Evolutionary conservation across 139 green algal species (phyloP).

Genomic region (Picochlorum sp.): DNA sequence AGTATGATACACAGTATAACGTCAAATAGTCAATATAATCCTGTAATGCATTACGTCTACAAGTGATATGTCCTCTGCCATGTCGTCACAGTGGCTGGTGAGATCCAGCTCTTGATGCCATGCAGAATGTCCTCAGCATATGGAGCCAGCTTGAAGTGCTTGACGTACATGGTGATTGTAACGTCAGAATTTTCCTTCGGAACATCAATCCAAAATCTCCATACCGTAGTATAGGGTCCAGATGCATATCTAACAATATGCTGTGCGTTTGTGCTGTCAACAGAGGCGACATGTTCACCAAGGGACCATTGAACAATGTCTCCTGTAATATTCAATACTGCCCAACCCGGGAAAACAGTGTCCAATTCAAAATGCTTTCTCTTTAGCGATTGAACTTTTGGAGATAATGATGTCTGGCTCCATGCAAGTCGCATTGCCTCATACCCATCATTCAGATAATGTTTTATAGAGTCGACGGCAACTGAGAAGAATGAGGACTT

Average conservation of each 20-base stretch:
- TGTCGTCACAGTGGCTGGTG: conserved; percentile 1
- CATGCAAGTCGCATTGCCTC: neutral
- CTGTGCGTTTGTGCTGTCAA: neutral
- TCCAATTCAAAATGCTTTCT: conserved; percentile 13
- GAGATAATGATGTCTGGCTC: conserved; percentile 3
- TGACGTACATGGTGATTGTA: conserved; percentile 1
- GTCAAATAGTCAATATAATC: neutral
- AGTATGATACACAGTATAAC: conserved; percentile 37
- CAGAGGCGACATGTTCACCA: conserved; percentile 9
- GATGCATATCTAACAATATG: conserved; percentile 37
- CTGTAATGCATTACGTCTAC: neutral
- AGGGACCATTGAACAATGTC: conserved; percentile 29
- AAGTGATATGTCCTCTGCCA: conserved; percentile 9
- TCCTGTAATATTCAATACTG: conserved; percentile 39
- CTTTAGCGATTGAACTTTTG: no score
- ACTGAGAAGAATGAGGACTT: neutral
- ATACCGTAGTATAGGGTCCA: conserved; percentile 3
- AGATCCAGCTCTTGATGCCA: conserved; percentile 13
- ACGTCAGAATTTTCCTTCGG: neutral
- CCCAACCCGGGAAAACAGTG: conserved; percentile 17
- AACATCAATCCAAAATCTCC: conserved; percentile 33
- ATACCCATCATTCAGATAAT: conserved; percentile 1
- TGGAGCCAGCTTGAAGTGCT: conserved; percentile 13
- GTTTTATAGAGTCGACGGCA: neutral
- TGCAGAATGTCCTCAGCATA: neutral